Evolutionary conservation across 2,329 filamentous ascomycete species (phyloP), one percentile per base, ranked within the genome.

Genomic region (Trichoderma oligosporum): DNA sequence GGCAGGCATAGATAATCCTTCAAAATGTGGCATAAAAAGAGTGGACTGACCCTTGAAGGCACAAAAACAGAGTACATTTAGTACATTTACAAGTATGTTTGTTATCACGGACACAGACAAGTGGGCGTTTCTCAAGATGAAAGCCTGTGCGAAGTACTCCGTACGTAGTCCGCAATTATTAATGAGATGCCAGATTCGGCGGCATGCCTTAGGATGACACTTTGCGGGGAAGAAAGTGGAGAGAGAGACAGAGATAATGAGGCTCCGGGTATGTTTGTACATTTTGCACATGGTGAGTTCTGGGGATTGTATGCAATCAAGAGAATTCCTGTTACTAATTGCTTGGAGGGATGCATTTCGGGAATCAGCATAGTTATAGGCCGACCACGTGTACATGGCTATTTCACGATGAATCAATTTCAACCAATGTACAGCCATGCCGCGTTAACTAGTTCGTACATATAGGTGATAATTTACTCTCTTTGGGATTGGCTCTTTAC

Each of bases 321-420:
- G 5, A 16, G 31, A 20, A 12, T 55, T 55, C 5, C 33, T 55
- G 51, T 55, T 55, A 55, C 45, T 55, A 55, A 55, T 55, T 29
- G 39, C 5, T 35, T 54, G 29, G 11, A 39, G 39, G 39, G 33
- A 20, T 4, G 41, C 25, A 24, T 20, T 27, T 45, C 22, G 35
- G 35, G 18, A 29, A n/a, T 9, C n/a, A n/a, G n/a, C n/a, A n/a
- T n/a, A n/a, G n/a, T n/a, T n/a, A n/a, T n/a, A n/a, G n/a, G n/a
- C n/a, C n/a, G n/a, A n/a, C n/a, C n/a, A 11, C 11, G 11, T 11
- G 27, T 31, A 31, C 27, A 31, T 31, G 27, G 5, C 6, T 31
- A 31, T 31, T n/a, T n/a, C n/a, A n/a, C n/a, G n/a, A n/a, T n/a
- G n/a, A n/a, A n/a, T n/a, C n/a, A n/a, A n/a, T n/a, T n/a, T n/a